phyloP scores from a whole-genome alignment of 768 basidiomycete species.

The Rhodotorula sphaerocarpa region DNA sequence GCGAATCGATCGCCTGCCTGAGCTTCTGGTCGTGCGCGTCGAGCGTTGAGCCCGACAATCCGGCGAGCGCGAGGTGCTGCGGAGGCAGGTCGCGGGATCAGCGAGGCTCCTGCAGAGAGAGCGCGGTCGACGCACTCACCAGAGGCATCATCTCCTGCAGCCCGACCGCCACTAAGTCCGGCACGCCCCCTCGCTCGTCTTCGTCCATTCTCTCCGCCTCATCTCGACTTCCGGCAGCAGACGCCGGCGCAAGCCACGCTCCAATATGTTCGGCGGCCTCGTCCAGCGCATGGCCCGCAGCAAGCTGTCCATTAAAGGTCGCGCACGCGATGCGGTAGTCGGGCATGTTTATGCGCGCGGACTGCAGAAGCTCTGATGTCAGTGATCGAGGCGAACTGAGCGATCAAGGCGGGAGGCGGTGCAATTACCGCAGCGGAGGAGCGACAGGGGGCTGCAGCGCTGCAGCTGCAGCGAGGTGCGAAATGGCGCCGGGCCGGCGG shows the following conservation, averaged over 20 bases:
- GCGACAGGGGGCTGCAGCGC: too few species aligned
- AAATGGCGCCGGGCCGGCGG: too few species aligned
- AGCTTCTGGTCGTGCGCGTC: conserved; percentile 21
- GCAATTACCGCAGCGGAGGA: too few species aligned
- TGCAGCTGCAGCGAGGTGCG: too few species aligned
- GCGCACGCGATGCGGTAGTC: conserved; percentile 8
- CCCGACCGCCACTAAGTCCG: conserved; percentile 80
- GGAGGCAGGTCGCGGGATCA: too few species aligned
- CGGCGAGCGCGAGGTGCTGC: conserved; percentile 47
- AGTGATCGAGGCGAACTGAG: too few species aligned
- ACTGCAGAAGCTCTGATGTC: background rate
- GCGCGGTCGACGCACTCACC: conserved; percentile 69
- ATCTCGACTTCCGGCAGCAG: conserved; percentile 58
- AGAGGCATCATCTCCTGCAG: conserved; percentile 90
- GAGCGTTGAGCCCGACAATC: conserved; percentile 45
- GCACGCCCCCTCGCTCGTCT: conserved; percentile 46
- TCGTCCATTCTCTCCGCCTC: conserved; percentile 42
- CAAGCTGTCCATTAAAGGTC: conserved; percentile 32
- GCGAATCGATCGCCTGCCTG: conserved; percentile 3
- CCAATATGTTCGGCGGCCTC: conserved; percentile 77
- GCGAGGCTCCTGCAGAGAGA: too few species aligned
- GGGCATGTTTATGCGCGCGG: background rate
- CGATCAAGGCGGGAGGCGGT: background rate
- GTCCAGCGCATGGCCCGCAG: background rate
- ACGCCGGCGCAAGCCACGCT: conserved; percentile 79